phyloP scores from a whole-genome alignment of 371 early-diverging fungal species.

The Capillidium heterosporum region DNA sequence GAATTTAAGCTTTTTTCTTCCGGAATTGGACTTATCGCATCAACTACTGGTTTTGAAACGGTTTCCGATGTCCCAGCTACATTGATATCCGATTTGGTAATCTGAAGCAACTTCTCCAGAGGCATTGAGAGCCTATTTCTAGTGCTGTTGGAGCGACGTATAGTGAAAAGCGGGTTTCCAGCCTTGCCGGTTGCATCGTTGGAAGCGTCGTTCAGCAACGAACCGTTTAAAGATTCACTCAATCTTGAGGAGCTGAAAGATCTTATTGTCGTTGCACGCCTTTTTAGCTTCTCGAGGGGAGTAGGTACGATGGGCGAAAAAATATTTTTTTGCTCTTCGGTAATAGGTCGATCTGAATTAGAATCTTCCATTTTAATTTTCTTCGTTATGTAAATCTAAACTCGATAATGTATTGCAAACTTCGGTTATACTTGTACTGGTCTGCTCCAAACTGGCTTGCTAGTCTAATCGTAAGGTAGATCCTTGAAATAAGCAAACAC shows the following conservation, averaged over 20 bases:
- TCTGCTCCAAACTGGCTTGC: too few relatives aligned
- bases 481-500: too few relatives aligned
- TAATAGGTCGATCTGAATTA: not conserved
- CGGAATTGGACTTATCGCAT: not conserved
- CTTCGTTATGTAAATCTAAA: too few relatives aligned
- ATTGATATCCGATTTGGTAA: not conserved
- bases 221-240: constrained; percentile 1
- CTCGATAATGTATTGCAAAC: too few relatives aligned
- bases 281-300: constrained; percentile 1
- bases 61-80: not conserved
- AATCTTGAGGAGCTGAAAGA: not conserved
- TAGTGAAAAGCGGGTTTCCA: not conserved
- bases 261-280: constrained; percentile 5
- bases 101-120: not conserved
- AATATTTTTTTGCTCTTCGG: not conserved
- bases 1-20: not conserved
- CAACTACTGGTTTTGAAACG: not conserved
- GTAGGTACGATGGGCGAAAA: not conserved
- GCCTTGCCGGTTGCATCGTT: not conserved
- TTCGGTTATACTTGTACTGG: too few relatives aligned
- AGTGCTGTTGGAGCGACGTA: not conserved
- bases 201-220: not conserved
- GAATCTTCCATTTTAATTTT: not conserved
- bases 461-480: too few relatives aligned
- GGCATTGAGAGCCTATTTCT: constrained; percentile 2